These are phyloP conservation scores for Phytophthora sojae DNA, from an alignment of 352 stramenopile species.

Conservation along the genomic window DNA sequence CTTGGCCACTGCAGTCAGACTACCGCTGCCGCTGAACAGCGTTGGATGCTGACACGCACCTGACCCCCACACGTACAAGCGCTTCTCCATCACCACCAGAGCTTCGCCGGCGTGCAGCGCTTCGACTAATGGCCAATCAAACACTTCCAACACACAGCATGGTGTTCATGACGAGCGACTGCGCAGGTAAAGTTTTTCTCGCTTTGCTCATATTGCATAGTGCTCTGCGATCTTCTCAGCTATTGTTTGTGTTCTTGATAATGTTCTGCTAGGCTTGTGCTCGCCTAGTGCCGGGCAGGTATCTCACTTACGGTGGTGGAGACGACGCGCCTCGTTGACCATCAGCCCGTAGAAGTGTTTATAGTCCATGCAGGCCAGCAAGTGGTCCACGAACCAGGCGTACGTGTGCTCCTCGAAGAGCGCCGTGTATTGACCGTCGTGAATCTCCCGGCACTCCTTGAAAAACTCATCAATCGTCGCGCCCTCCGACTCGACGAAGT, in stretches of 20 bases:
- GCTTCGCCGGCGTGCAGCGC: constrained; percentile 4
- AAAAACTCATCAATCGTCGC: constrained; percentile 77
- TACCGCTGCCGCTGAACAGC: not conserved
- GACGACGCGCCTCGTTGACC: constrained; percentile 77
- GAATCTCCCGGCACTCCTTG: constrained; percentile 65
- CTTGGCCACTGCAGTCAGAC: constrained; percentile 35
- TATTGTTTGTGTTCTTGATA: not conserved
- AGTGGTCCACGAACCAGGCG: constrained; percentile 80
- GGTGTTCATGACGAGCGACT: not conserved
- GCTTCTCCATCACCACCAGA: constrained; percentile 25
- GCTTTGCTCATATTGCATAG: constrained; percentile 13
- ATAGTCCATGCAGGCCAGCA: constrained; percentile 85
- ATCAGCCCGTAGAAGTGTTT: constrained; percentile 85
- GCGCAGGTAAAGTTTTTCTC: not conserved
- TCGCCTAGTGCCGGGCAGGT: not conserved
- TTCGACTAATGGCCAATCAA: constrained; percentile 35
- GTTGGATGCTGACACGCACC: constrained; percentile 32
- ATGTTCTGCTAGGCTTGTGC: not conserved
- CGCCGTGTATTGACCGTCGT: constrained; percentile 66
- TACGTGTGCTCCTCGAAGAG: constrained; percentile 79
- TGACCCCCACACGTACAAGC: constrained; percentile 68
- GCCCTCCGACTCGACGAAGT: constrained; percentile 78
- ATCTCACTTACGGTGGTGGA: constrained; percentile 62
- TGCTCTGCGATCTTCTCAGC: not conserved
- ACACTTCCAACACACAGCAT: not conserved